Base-by-base conservation (phyloP, 768 basidiomycete genomes). In the Lactarius evosmus region DNA sequence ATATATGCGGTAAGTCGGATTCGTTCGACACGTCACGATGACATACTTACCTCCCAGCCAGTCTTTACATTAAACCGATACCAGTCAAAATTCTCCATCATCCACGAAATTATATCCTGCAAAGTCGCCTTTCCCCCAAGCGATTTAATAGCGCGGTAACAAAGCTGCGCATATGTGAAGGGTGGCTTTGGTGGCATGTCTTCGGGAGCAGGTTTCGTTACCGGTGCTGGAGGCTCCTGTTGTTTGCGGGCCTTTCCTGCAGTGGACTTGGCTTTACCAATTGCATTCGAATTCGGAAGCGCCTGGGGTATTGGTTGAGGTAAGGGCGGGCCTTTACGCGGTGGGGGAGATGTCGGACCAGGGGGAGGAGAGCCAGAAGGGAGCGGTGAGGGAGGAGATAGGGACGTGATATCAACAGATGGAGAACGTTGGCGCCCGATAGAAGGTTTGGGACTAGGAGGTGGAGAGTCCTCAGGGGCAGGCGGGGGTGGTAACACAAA, bases 401-500 rank as follows among this genome's bases (percentile, higher is more conserved):
- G 84, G 58, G 61, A 74, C 12, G 33, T 90, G 63, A 93, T 85
- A 71, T 93, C 91, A 44, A 92, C 82, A 17, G 91, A 93, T 8
- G 89, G 91, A 0, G 91, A 93, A 59, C 90, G 86, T 22, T 79
- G 82, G 40, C 76, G 75, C 63, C 84, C 79, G 61, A 78, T 76
- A 32, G 89, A 92, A 7, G 86, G 86, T 63, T 83, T 82, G 0
- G 91, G 91, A 62, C 87, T 91, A 2, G 89, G 90, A 4, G 90
- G 89, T 8, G 88, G 89, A 8, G 88, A 86, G 72, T 91, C 88
- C 72, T 91, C 89, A 46, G 88, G 87, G 7, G 84, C 83, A 38
- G 87, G 83, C 0, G 91, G 87, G 1, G 95, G 95, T 36, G 97
- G 97, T 16, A 99, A 86, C 61, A 98, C 87, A 72, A 99, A 99